phyloP scores from a whole-genome alignment of 176 grass and related monocot species.

The Dactylis glomerata region DNA sequence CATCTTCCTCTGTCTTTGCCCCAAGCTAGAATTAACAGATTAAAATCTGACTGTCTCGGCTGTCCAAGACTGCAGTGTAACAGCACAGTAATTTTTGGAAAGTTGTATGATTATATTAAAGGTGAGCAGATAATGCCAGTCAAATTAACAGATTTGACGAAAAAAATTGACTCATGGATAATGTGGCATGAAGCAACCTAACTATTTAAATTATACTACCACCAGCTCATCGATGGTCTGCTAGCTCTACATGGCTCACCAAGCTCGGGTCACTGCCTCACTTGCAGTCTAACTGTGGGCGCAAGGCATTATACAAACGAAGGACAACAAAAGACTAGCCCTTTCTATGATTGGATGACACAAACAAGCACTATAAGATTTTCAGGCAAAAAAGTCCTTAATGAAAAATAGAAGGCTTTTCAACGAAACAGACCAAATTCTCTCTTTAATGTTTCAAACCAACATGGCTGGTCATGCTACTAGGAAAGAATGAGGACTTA shows the following conservation, averaged over 20 bases:
- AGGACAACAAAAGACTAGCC: neutral
- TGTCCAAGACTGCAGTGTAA: neutral
- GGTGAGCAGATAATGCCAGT: neutral
- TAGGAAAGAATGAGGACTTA: neutral
- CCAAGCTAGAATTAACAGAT: neutral
- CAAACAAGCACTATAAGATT: neutral
- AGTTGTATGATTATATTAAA: neutral
- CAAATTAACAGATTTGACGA: neutral
- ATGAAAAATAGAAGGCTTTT: neutral
- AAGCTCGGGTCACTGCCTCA: neutral
- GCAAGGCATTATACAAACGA: neutral
- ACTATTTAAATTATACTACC: neutral
- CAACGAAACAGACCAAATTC: neutral
- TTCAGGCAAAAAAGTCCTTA: neutral
- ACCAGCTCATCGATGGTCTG: neutral
- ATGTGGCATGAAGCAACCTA: neutral
- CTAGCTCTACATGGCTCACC: neutral
- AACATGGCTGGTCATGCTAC: neutral
- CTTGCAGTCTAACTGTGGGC: neutral
- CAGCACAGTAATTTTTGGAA: neutral
- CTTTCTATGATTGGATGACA: neutral
- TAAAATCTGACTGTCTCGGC: neutral
- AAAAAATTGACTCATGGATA: neutral
- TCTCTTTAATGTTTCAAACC: neutral
- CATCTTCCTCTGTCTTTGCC: neutral